A percentile compares a stretch with the other conserved stretches of the same genome.
These are phyloP conservation scores for Geotrichum cucujoidarum DNA, from an alignment of 1,139 yeast genomes.

Conservation along the genomic window DNA sequence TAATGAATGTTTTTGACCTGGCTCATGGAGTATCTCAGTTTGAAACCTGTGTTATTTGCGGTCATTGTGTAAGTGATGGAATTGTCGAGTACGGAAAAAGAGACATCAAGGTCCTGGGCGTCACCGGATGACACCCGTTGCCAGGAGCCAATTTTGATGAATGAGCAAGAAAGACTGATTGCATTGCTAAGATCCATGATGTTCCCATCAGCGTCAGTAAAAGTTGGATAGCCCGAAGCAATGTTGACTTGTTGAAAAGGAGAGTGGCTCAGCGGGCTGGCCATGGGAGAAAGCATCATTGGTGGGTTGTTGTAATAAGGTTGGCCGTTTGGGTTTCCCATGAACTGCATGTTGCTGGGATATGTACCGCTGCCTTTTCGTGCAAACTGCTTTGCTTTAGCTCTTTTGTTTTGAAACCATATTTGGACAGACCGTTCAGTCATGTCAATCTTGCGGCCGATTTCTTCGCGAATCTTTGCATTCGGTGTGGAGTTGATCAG, in stretches of 20 bases:
- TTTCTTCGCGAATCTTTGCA: slow-evolving; percentile 53
- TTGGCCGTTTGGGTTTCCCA: slow-evolving; percentile 27
- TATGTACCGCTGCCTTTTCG: slow-evolving; percentile 16
- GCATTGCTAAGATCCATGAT: slow-evolving; percentile 4
- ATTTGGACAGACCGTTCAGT: slow-evolving; percentile 86
- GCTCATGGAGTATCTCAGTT: slow-evolving; percentile 29
- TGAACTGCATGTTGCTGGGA: background rate
- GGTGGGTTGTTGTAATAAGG: slow-evolving; percentile 27
- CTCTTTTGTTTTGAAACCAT: slow-evolving; percentile 91
- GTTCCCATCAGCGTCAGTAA: background rate
- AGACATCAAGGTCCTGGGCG: slow-evolving; percentile 27
- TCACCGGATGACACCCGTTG: slow-evolving; percentile 24
- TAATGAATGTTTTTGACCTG: slow-evolving; percentile 23
- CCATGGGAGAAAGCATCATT: slow-evolving; percentile 12
- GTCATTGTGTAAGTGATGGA: slow-evolving; percentile 29
- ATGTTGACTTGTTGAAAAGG: background rate
- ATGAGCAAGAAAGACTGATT: slow-evolving; percentile 24
- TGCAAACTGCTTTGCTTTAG: slow-evolving; percentile 56
- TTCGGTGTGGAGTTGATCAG: slow-evolving; percentile 53
- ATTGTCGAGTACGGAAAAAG: slow-evolving; percentile 26
- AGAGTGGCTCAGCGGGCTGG: background rate
- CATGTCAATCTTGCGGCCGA: slow-evolving; percentile 75
- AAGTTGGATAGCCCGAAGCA: background rate
- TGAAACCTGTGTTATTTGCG: slow-evolving; percentile 27
- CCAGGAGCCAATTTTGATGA: slow-evolving; percentile 34